Base-by-base conservation (phyloP, 345 rosid species). In the Hibiscus syriacus region DNA sequence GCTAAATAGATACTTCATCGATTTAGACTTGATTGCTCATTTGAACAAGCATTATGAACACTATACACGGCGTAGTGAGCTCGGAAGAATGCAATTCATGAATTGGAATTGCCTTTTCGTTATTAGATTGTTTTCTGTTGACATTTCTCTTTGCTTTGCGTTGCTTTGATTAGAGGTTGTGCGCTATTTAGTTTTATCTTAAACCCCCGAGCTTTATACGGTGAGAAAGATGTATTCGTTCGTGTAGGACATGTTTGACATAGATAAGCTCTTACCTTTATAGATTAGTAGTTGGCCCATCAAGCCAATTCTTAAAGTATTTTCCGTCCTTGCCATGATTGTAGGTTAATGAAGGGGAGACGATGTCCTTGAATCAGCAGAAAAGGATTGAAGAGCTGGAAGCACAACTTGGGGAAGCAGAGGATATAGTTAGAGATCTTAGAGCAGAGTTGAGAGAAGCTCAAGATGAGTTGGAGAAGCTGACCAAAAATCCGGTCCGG, bases 381-480 rank as follows among this genome's bases (percentile, higher is more conserved):
- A 81, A 53, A 67, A 88, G 77, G 78, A 83, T 92, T 68, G 91
- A 83, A 29, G 97, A 90, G 77, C 91, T 92, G 61, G 95, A 92
- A 77, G 87, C 92, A 74, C 98, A 81, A 75, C 83, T 92, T 32
- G 89, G 89, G 65, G 98, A 90, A 83, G 92, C 97, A 65, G 88
- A 88, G 80, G 92, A 85, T 77, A 84, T 85, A 56, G 97, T 86
- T 32, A 84, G 82, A 80, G 98, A 90, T 69, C 90, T 92, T 59
- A 84, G 91, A 76, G 75, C 78, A 70, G 97, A 92, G 71, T 80
- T 90, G 79, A 81, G 82, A 70, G 82, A 78, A 74, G 73, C 78
- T 23, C 95, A 74, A 46, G 84, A 80, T 70, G 91, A 85, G 79
- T 79, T 86, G 73, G 90, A 84, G 64, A 85, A 66, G 76, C 71